Evolutionary conservation across 1,284 basidiomycete species (phyloP).

Genomic region (Anthracocystis setariae): DNA sequence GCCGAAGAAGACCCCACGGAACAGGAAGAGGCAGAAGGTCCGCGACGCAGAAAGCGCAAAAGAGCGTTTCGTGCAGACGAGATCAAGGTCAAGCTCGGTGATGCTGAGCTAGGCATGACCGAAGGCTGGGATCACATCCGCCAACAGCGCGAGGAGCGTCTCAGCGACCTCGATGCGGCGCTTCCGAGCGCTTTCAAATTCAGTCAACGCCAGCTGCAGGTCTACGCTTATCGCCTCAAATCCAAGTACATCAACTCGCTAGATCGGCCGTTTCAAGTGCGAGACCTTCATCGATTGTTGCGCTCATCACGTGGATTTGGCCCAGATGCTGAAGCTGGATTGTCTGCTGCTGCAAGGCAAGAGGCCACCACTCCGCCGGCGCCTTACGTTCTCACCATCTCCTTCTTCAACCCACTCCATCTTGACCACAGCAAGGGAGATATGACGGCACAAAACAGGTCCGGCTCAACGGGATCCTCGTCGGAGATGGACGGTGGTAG

Average conservation of each 20-base stretch:
- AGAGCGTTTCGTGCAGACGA: background rate
- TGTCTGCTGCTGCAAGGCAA: background rate
- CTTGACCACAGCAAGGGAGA: constrained; percentile 18
- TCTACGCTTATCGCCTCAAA: constrained; percentile 39
- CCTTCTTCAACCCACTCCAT: constrained; percentile 28
- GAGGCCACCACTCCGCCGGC: background rate
- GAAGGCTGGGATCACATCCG: constrained; percentile 24
- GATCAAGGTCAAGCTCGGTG: constrained; percentile 1
- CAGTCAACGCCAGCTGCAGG: constrained; percentile 26
- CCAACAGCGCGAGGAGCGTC: constrained; percentile 19
- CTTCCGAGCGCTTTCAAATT: constrained; percentile 39
- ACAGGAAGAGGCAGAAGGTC: constrained; percentile 2
- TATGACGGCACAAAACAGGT: background rate
- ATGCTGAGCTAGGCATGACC: constrained; percentile 6
- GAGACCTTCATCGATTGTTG: constrained; percentile 16
- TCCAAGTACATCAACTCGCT: constrained; percentile 38
- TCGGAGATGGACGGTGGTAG: constrained; percentile 17
- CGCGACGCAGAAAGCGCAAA: constrained; percentile 18
- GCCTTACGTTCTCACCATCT: constrained; percentile 20
- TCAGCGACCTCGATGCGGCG: constrained; percentile 18
- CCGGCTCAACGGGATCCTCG: background rate
- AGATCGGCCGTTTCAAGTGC: constrained; percentile 31
- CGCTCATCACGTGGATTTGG: background rate
- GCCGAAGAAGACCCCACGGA: constrained; percentile 11
- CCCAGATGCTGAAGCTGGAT: background rate